Base-by-base conservation (phyloP, 2,329 filamentous ascomycete species). In the Scedosporium dehoogii region DNA sequence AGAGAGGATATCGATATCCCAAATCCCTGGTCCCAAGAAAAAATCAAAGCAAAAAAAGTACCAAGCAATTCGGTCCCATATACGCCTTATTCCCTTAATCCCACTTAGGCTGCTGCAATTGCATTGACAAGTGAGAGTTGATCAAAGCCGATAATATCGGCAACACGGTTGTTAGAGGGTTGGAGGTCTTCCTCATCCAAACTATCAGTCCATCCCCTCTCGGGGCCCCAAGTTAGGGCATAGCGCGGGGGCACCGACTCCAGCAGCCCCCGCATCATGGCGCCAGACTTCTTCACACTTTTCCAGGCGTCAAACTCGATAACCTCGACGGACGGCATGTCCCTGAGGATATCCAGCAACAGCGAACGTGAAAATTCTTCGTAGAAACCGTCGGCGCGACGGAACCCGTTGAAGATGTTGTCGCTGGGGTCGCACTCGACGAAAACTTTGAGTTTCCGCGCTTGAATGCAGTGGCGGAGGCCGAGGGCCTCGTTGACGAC, bases 371-470 rank as follows among this genome's bases (percentile, higher is more conserved):
- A 86, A 69, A 91, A 92, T 4, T 72, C 73, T 64, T 90, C 89
- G 69, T 90, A 92, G 66, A 89, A 91, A 1, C 86, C 83, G 27
- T 86, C 81, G 1, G 80, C 79, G 27, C 81, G 80, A 14, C 87
- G 81, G 68, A 88, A 92, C 0, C 87, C 88, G 62, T 83, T 82
- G 68, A 90, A 91, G 21, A 85, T 75, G 29, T 78, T 79, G 67
- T 88, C 81, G 60, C 85, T 88, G 0, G 89, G 88, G 68, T 92
- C 89, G 65, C 82, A 83, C 71, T 92, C 85, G 25, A 91, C 83
- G 69, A 89, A 89, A 10, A 92, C 81, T 27, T 80, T 83, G 58
- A 92, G 71, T 14, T 76, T 78, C 33, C 81, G 78, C 21, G 89
- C 81, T 58, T 79, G 83, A 63, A 73, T 73, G 70, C 85, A 88